Evolutionary conservation across 2,329 filamentous ascomycete genomes (phyloP), one percentile per base, ranked within the genome.

Genomic region (Scedosporium apiospermum): DNA sequence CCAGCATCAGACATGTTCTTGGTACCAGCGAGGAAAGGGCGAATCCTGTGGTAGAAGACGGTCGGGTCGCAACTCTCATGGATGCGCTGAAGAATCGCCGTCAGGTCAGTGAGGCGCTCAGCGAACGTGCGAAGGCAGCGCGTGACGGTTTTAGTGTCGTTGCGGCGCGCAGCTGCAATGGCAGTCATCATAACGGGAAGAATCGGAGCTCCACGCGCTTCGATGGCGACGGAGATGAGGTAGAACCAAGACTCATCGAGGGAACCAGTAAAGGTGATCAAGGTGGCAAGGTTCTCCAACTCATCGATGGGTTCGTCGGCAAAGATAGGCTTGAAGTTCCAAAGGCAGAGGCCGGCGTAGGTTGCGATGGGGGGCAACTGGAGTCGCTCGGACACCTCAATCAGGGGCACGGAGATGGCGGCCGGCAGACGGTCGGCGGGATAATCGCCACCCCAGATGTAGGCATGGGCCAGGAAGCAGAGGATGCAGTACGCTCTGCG

Each of bases 191-290:
- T 96, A 64, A 96, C 78, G 0, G 92, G 87, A 61, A 99, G 87
- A 63, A 93, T 89, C 3, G 92, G 90, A 0, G 88, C 95, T 27
- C 91, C 93, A 63, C 91, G 88, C 62, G 93, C 92, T 76, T 99
- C 95, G 66, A 99, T 97, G 65, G 93, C 95, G 3, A 97, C 90
- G 0, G 92, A 97, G 61, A 98, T 86, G 12, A 99, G 82, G 73
- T 98, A 99, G 73, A 99, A 99, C 95, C 95, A 99, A 65, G 95
- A 96, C 77, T 99, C 95, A 72, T 99, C 95, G 62, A 96, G 80
- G 6, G 92, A 93, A 60, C 95, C 95, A 16, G 95, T 98, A 71
- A 97, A 96, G 16, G 95, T 97, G 69, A 87, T 86, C 65, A 98
- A 81, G 2, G 91, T 95, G 49, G 91, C 87, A 63, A 99, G 82